A percentile compares a stretch with the other conserved stretches of the same genome.
Evolutionary conservation across 129 eudicot genomes (phyloP).

Genomic region (Scalesia atractyloides): DNA sequence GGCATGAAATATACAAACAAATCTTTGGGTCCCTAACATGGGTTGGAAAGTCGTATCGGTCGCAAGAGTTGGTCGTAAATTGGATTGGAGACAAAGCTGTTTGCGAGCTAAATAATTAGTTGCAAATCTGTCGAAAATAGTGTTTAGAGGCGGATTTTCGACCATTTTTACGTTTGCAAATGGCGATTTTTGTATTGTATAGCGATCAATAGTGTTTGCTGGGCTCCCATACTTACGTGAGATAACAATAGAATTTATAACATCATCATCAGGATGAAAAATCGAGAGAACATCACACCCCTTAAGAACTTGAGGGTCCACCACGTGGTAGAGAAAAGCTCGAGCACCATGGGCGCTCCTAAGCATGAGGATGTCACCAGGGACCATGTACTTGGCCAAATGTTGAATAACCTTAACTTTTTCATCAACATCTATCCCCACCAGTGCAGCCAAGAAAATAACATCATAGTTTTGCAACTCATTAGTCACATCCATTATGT

Average conservation of each 20-base stretch:
- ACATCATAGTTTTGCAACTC: conserved; percentile 55
- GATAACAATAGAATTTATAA: conserved; percentile 62
- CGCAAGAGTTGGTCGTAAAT: not conserved
- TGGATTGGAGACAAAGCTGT: not conserved
- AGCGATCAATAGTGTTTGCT: not conserved
- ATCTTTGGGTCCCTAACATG: not conserved
- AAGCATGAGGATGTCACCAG: conserved; percentile 64
- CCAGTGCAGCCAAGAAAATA: conserved; percentile 76
- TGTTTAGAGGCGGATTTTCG: not conserved
- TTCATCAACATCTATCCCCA: conserved; percentile 66
- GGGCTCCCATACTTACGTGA: conserved; percentile 39
- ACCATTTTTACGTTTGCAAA: not conserved
- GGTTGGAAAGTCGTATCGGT: not conserved
- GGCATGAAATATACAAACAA: not conserved
- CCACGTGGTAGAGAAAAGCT: conserved; percentile 74
- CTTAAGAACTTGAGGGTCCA: conserved; percentile 53
- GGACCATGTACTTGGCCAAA: conserved; percentile 63
- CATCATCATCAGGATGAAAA: conserved; percentile 81
- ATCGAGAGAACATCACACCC: conserved; percentile 78
- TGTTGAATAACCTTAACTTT: conserved; percentile 54
- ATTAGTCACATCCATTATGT: conserved; percentile 52
- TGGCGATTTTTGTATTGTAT: not conserved
- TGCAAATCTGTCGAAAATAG: not conserved
- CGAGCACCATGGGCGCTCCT: conserved; percentile 89
- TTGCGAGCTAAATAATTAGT: not conserved